Evolutionary conservation across 345 rosid genomes (phyloP), one percentile per base, ranked within the genome.

Genomic region (Populus pruinosa): DNA sequence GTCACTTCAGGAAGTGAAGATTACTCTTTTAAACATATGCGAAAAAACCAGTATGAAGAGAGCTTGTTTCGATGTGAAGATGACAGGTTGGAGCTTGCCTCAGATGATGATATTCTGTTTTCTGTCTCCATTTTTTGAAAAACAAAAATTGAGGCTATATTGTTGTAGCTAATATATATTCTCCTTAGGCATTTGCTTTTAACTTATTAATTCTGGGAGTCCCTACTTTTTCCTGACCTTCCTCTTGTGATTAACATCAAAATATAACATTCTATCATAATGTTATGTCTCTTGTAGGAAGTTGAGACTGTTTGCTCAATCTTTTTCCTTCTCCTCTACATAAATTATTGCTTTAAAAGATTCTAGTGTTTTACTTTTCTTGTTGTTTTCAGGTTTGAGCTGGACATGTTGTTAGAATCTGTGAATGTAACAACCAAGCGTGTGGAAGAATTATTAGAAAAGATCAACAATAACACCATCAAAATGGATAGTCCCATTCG

Each of bases 1-100:
- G 97, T 96, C 61, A 93, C 99, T 77, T 96, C 98, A 74, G 99
- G 99, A 80, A 96, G 99, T 88, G 99, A 93, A 85, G 99, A 96
- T 85, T 96, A 96, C 91, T 93, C 99, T 65, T 96, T 96, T 73
- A 96, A 93, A 81, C 99, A 96, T 86, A 93, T 93, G 99, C 94
- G 97, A 66, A 96, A 93, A 87, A 96, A 96, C 82, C 99, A 93
- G 82, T 96, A 96, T 78, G 99, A 93, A 88, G 99, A 96, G 86
- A 92, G 96, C 85, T 87, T 96, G 73, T 96, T 96, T 77, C 87
- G 91, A 9, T 93, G 99, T 75, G 99, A 96, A 87, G 99, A 96
- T 83, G 99, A 96, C 89, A 92, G 99, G 99, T 93, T 78, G 65
- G 83, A 73, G 76, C 76, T 81, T 79, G 61, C 76, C 70, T 61